Conservation (phyloP, 2,329 filamentous ascomycete genomes). For the Fusarium sp. region DNA sequence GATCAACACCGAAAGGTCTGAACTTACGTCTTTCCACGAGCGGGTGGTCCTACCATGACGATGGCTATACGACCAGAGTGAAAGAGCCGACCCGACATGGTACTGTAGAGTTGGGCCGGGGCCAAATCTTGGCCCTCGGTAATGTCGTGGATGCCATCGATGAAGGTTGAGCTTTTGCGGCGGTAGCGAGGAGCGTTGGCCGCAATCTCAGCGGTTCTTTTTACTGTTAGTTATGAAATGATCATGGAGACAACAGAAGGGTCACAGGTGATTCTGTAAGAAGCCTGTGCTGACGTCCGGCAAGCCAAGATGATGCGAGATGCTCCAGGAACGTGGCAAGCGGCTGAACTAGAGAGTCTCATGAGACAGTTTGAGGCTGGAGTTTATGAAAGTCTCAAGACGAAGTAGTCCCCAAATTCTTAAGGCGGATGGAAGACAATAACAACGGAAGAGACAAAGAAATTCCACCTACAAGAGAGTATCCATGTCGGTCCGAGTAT, state of each 20-base stretch:
- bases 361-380: neutral
- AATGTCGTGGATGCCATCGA: conserved; percentile 96
- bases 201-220: conserved; percentile 89
- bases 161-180: conserved; percentile 93
- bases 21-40: conserved; percentile 90
- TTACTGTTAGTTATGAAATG: conserved; percentile 30
- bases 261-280: neutral
- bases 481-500: conserved; percentile 60
- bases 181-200: conserved; percentile 91
- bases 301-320: neutral
- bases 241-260: neutral
- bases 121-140: conserved; percentile 85
- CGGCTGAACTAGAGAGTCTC: neutral
- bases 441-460: neutral
- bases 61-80: conserved; percentile 98
- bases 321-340: neutral
- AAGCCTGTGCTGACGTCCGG: neutral
- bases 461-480: conserved; percentile 68
- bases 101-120: conserved; percentile 97
- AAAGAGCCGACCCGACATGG: conserved; percentile 95
- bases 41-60: conserved; percentile 94
- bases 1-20: neutral
- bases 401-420: neutral
- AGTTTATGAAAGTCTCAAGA: neutral
- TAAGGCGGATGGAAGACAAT: neutral